These are phyloP conservation scores for Aphanomyces astaci DNA, from an alignment of 352 stramenopile genomes.

Conservation along the genomic window DNA sequence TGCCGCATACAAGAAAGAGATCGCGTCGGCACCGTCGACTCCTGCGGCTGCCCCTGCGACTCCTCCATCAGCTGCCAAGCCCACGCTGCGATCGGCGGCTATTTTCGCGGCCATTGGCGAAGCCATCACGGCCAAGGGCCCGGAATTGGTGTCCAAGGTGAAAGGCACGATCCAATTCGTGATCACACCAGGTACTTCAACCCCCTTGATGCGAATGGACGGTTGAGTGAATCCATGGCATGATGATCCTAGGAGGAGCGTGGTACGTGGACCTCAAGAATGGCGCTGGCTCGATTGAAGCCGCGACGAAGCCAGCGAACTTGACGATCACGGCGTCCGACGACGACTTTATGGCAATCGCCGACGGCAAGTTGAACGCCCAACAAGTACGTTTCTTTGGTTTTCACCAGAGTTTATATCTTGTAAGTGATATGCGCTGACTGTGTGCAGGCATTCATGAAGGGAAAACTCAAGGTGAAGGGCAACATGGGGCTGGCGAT, in stretches of 20 bases:
- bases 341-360: slow-evolving; percentile 74
- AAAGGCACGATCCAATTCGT: slow-evolving; percentile 76
- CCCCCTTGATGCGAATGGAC: not conserved
- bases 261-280: slow-evolving; percentile 80
- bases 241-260: not conserved
- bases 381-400: slow-evolving; percentile 35
- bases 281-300: slow-evolving; percentile 39
- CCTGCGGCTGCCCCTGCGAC: slow-evolving; percentile 16
- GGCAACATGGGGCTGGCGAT: slow-evolving; percentile 93
- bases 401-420: slow-evolving; percentile 3
- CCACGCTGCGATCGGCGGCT: slow-evolving; percentile 47
- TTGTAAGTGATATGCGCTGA: slow-evolving; percentile 4
- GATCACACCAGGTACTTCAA: slow-evolving; percentile 43
- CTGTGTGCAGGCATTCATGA: slow-evolving; percentile 89
- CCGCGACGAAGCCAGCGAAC: slow-evolving; percentile 62
- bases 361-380: slow-evolving; percentile 82
- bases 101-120: slow-evolving; percentile 63
- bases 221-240: not conserved
- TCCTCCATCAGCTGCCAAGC: slow-evolving; percentile 3
- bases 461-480: slow-evolving; percentile 93
- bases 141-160: slow-evolving; percentile 59
- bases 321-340: slow-evolving; percentile 68
- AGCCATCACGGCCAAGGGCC: slow-evolving; percentile 47
- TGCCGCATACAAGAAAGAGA: slow-evolving; percentile 39
- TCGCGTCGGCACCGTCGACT: not conserved